Percentiles rank a stretch among this genome's conserved stretches.
Conservation (phyloP, 2,329 filamentous ascomycete species). For the Colletotrichum musae region DNA sequence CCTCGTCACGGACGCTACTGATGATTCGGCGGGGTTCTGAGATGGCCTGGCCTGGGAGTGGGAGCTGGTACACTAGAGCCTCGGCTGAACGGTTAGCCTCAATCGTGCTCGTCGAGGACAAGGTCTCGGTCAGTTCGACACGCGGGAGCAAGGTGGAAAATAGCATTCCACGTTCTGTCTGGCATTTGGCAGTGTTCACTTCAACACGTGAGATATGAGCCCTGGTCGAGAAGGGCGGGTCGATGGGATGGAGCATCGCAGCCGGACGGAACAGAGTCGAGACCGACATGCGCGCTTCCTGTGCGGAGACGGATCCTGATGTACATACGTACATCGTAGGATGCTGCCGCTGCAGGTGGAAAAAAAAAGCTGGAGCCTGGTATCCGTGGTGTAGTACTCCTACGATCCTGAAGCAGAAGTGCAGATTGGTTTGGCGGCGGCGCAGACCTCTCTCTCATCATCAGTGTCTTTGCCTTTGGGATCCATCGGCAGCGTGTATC, state of each 20-base stretch:
- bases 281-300: background rate
- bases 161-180: background rate
- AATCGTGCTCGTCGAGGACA: conserved; percentile 6
- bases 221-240: background rate
- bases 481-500: conserved; percentile 15
- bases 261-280: conserved; percentile 4
- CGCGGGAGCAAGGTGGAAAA: conserved; percentile 1
- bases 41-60: conserved; percentile 25
- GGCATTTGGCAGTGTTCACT: background rate
- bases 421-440: background rate
- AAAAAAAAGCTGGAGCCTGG: conserved; percentile 2
- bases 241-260: conserved; percentile 5
- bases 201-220: background rate
- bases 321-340: background rate
- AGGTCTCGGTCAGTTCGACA: conserved; percentile 24
- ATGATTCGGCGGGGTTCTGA: conserved; percentile 22
- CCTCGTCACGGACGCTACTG: background rate
- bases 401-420: no score
- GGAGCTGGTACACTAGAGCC: background rate
- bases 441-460: background rate
- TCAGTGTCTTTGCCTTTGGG: background rate
- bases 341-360: conserved; percentile 4
- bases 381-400: no score
- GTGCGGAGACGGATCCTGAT: conserved; percentile 4
- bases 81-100: conserved; percentile 15